Base-by-base conservation (phyloP, 192 early-diverging fungal genomes). In the Allomyces arbusculus region DNA sequence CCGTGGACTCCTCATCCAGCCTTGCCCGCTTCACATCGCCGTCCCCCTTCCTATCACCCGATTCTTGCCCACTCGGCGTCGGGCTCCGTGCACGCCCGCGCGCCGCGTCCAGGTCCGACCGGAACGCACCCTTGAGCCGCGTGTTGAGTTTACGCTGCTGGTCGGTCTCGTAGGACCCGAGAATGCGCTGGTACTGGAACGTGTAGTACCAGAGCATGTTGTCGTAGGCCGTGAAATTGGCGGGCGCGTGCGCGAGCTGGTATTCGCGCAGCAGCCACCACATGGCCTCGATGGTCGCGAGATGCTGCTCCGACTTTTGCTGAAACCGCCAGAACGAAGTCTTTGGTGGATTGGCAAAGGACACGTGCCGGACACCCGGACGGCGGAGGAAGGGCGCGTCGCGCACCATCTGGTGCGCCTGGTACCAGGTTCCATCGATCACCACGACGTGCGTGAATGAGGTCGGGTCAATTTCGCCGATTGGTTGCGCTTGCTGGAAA, bases 391-490 rank as follows among this genome's bases (percentile, higher is more conserved):
- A 65, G 24, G 61, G 61, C 61, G 65, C 45, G 20, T 65, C 65
- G 61, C 65, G 65, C 6, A 65, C 61, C 61, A 65, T 61, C 20
- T 61, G 45, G 45, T 65, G 45, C 24, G 65, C 65, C 25, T 65
- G 65, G 26, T 65, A 65, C 65, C 65, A 65, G 11, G 65, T 65
- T 26, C 65, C 65, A 65, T 65, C 65, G 33, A 65, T 55, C 24
- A 65, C 65, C 0, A 65, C 12, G 4, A 65, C 65, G 24, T 61
- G 65, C 23, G 45, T 24, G 33, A 61, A 65, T 19, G 45, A 61
- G 19, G 45, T 65, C 24, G 65, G 65, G 25, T 65, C 65, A 20
- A 65, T 61, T 26, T 65, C 10, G 16, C 45, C 25, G 61, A 65
- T 61, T 20, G 65, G 65, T 61, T 24, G 24, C 19, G 65, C 65